Conservation (phyloP, 495 filamentous ascomycete genomes). For the Evernia prunastri region DNA sequence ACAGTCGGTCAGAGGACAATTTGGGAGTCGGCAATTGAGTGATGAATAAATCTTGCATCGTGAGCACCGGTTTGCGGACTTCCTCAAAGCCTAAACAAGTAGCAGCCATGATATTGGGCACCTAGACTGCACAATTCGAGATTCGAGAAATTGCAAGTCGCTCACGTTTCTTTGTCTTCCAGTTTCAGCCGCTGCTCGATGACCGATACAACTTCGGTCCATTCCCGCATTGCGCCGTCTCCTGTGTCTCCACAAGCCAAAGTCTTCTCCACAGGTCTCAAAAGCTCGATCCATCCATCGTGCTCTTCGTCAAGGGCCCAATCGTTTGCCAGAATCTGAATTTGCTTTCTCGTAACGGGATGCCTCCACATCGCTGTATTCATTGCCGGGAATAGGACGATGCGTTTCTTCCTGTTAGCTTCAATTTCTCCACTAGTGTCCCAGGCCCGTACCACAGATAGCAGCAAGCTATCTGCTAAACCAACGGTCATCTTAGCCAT, state of each 20-base stretch:
- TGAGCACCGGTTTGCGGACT: neutral
- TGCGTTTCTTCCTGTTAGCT: slow-evolving; percentile 26
- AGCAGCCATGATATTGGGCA: neutral
- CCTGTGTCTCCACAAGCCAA: slow-evolving; percentile 81
- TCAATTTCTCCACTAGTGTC: slow-evolving; percentile 64
- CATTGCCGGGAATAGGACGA: slow-evolving; percentile 57
- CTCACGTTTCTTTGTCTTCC: slow-evolving; percentile 7
- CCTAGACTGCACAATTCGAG: neutral
- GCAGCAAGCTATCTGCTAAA: slow-evolving; percentile 60
- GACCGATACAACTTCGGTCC: slow-evolving; percentile 59
- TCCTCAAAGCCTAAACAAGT: neutral
- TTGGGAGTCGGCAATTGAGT: neutral
- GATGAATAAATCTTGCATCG: neutral
- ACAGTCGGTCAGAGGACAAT: neutral
- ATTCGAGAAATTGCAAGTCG: neutral
- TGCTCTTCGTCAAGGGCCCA: slow-evolving; percentile 50
- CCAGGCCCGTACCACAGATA: slow-evolving; percentile 79
- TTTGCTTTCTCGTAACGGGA: slow-evolving; percentile 67
- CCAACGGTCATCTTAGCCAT: slow-evolving; percentile 71
- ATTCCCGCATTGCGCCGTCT: slow-evolving; percentile 70
- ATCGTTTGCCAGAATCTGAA: slow-evolving; percentile 62
- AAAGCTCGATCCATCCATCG: slow-evolving; percentile 68
- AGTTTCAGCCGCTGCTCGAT: slow-evolving; percentile 43
- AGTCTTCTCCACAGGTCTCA: slow-evolving; percentile 61
- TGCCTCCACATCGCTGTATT: slow-evolving; percentile 90